Evolutionary conservation across 2,329 filamentous ascomycete species (phyloP).

Genomic region (Helminthosporium solani): DNA sequence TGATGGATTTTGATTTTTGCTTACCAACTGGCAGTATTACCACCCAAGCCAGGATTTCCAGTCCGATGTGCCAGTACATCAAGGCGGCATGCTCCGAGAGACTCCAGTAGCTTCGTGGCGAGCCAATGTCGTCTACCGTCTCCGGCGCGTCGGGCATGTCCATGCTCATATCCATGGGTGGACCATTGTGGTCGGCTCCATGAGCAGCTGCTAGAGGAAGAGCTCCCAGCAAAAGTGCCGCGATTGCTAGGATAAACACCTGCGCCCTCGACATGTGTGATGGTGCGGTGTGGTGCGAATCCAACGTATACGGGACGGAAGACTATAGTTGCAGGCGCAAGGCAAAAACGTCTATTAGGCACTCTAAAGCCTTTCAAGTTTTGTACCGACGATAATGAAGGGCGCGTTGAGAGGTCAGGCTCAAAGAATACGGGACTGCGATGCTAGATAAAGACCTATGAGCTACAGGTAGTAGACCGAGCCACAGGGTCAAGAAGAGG

Average conservation of each 20-base stretch:
- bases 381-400: too few relatives aligned
- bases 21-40: constrained; percentile 71
- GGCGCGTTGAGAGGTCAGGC: too few relatives aligned
- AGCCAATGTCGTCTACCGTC: constrained; percentile 14
- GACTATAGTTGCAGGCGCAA: constrained; percentile 1
- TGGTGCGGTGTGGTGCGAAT: too few relatives aligned
- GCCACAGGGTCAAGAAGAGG: constrained; percentile 5
- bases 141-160: constrained; percentile 23
- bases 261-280: constrained; percentile 29
- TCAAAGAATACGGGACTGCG: not conserved
- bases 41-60: constrained; percentile 73
- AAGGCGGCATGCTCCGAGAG: constrained; percentile 54
- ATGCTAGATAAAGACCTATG: constrained; percentile 1
- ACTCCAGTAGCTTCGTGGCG: constrained; percentile 60
- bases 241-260: constrained; percentile 27
- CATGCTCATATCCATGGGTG: constrained; percentile 16
- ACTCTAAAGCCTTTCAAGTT: too few relatives aligned
- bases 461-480: constrained; percentile 4
- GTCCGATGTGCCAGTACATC: constrained; percentile 68
- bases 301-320: not conserved
- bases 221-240: constrained; percentile 44
- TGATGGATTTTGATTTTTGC: constrained; percentile 31
- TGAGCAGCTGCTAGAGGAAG: constrained; percentile 46
- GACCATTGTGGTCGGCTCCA: constrained; percentile 37
- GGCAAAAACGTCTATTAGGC: not conserved